Base-by-base conservation (phyloP, 2,329 filamentous ascomycete species). In the Calonectria ilicicola region DNA sequence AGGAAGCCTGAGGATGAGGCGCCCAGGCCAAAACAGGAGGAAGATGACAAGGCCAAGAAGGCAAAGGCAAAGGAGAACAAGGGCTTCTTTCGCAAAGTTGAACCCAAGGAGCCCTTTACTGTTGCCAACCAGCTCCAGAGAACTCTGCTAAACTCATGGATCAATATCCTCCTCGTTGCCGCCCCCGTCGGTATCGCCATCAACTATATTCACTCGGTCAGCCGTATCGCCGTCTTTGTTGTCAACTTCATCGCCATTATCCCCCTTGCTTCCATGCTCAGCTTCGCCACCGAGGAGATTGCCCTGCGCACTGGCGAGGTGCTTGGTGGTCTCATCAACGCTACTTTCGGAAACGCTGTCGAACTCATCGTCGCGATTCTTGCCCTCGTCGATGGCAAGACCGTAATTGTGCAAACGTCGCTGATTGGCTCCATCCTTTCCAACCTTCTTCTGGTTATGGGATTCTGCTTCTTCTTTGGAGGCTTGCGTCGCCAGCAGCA, bases 161-260 rank as follows among this genome's bases (percentile, higher is more conserved):
- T 98, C 85, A 98, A 98, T 80, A 80, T 98, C 27, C 85, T 98
- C 29, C 86, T 98, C 26, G 65, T 98, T 19, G 91, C 93, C 26
- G 95, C 94, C 0, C 96, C 96, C 0, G 90, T 92, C 40, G 96
- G 96, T 71, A 95, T 98, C 79, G 93, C 90, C 2, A 83, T 96
- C 65, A 91, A 94, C 79, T 95, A 93, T 80, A 85, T 91, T 21
- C 76, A 80, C 5, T 78, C 82, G 14, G 85, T 93, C 65, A 87
- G 89, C 79, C 86, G 88, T 3, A 87, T 93, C 70, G 89, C 88
- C 38, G 87, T 97, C 58, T 98, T 98, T 80, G 91, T 96, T 69
- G 90, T 98, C 84, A 98, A 98, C 86, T 98, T 98, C 80, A 90
- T 98, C 75, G 96, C 96, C 73, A 98, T 98, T 77, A 93, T 98